These are phyloP conservation scores for Tylopilus felleus DNA, from an alignment of 768 basidiomycete species.

Conservation along the genomic window DNA sequence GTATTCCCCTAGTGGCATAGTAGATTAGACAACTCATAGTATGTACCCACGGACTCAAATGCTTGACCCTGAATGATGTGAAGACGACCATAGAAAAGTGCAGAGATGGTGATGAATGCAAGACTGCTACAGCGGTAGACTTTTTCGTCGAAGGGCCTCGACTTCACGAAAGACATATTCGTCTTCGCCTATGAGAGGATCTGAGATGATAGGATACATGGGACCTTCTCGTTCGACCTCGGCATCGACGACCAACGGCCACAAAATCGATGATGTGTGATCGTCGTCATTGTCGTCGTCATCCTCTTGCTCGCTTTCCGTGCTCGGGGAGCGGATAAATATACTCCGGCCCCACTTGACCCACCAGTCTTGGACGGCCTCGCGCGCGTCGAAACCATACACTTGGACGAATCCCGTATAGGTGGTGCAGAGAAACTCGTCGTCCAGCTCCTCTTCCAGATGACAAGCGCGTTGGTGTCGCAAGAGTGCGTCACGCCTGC, in stretches of 20 bases:
- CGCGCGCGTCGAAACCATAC: slow-evolving; percentile 47
- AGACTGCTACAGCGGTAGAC: neutral
- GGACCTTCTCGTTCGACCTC: slow-evolving; percentile 11
- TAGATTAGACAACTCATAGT: neutral
- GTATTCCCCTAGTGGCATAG: neutral
- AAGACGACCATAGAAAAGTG: too few species aligned
- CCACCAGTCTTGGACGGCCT: slow-evolving; percentile 64
- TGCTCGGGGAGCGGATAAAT: neutral
- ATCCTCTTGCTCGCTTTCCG: neutral
- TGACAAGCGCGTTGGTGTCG: slow-evolving; percentile 25
- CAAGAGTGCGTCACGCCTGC: slow-evolving; percentile 41
- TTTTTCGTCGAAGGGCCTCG: neutral
- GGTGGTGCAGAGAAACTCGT: slow-evolving; percentile 41
- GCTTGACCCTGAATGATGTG: neutral
- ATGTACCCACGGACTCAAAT: neutral
- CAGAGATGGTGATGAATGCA: neutral
- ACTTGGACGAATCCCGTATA: slow-evolving; percentile 51
- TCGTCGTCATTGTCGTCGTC: neutral
- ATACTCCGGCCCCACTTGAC: slow-evolving; percentile 43
- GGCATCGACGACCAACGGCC: slow-evolving; percentile 10
- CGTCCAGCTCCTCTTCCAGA: slow-evolving; percentile 38
- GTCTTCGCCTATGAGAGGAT: slow-evolving; percentile 13
- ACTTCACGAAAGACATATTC: slow-evolving; percentile 11
- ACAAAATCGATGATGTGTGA: neutral
- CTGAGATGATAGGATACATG: slow-evolving; percentile 7